Evolutionary conservation across 768 basidiomycete species (phyloP).

Genomic region (Kwoniella newhampshirensis): DNA sequence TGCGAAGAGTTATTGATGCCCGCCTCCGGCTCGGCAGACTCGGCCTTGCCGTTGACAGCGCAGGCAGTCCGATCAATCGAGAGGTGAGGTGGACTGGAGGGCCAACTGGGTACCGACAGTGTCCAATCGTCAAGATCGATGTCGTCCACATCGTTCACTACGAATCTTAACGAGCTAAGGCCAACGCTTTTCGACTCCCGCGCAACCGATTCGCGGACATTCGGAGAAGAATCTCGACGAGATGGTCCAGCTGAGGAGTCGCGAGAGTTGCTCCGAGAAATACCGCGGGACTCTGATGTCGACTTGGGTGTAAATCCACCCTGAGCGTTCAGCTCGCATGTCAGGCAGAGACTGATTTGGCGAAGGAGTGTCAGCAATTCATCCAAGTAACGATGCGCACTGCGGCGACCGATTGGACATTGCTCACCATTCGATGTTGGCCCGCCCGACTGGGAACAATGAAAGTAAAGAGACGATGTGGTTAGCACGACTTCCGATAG

Average conservation of each 20-base stretch:
- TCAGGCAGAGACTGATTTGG: conserved; percentile 38
- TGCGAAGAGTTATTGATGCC: neutral
- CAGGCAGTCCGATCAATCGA: no score
- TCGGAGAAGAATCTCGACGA: neutral
- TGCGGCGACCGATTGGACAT: neutral
- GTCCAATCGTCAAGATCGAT: conserved; percentile 4
- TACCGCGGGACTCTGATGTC: conserved; percentile 1
- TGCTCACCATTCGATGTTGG: conserved; percentile 45
- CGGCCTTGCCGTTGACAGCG: conserved; percentile 1
- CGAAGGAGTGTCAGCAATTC: conserved; percentile 3
- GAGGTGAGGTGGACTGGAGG: neutral
- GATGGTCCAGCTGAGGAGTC: conserved; percentile 22
- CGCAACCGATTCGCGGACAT: conserved; percentile 3
- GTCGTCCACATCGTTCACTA: conserved; percentile 4
- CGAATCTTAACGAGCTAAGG: conserved; percentile 14
- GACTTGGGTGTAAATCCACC: conserved; percentile 42
- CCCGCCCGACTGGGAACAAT: conserved; percentile 34
- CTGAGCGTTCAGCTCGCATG: conserved; percentile 33
- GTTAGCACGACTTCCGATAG: neutral
- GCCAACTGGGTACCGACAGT: neutral
- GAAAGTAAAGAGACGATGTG: neutral
- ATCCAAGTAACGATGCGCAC: no score
- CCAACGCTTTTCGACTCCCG: conserved; percentile 5
- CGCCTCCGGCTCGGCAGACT: conserved; percentile 1
- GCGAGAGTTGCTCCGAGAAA: conserved; percentile 5